Evolutionary conservation across 768 basidiomycete species (phyloP).

Genomic region (Pulveroboletus ravenelii): DNA sequence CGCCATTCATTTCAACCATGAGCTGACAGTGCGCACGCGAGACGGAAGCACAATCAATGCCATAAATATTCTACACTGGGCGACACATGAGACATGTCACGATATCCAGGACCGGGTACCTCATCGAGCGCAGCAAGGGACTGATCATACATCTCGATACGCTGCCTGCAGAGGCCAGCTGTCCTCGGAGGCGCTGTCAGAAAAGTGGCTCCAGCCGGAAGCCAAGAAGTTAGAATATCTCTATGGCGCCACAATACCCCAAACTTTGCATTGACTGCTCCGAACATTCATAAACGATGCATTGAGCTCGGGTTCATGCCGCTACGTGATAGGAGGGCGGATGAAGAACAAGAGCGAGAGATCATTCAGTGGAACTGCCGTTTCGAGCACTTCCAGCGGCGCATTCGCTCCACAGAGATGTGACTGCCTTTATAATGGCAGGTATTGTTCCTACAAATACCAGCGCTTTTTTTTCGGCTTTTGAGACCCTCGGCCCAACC

Average conservation of each 20-base stretch:
- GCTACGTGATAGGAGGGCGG: slow-evolving; percentile 21
- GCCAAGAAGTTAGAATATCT: slow-evolving; percentile 35
- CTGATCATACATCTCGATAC: too few relatives aligned
- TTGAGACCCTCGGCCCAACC: slow-evolving; percentile 8
- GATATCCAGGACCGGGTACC: too few relatives aligned
- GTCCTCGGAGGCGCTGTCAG: not conserved
- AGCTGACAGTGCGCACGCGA: not conserved
- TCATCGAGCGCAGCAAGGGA: too few relatives aligned
- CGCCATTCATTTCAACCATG: slow-evolving; percentile 37
- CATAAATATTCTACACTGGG: slow-evolving; percentile 42
- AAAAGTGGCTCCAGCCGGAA: slow-evolving; percentile 38
- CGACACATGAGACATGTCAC: slow-evolving; percentile 34
- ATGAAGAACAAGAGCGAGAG: slow-evolving; percentile 48
- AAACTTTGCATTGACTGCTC: not conserved
- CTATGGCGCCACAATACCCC: slow-evolving; percentile 13
- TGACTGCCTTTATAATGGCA: slow-evolving; percentile 10
- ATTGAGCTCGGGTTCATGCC: slow-evolving; percentile 24
- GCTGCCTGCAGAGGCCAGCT: too few relatives aligned
- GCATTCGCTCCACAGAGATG: slow-evolving; percentile 5
- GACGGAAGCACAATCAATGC: slow-evolving; percentile 9
- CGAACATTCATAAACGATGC: slow-evolving; percentile 25
- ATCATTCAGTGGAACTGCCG: slow-evolving; percentile 36
- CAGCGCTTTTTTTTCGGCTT: slow-evolving; percentile 18
- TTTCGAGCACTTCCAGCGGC: slow-evolving; percentile 21
- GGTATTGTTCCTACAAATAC: slow-evolving; percentile 22